phyloP scores from a whole-genome alignment of 192 early-diverging fungal genomes.

The Phycomyces nitens region DNA sequence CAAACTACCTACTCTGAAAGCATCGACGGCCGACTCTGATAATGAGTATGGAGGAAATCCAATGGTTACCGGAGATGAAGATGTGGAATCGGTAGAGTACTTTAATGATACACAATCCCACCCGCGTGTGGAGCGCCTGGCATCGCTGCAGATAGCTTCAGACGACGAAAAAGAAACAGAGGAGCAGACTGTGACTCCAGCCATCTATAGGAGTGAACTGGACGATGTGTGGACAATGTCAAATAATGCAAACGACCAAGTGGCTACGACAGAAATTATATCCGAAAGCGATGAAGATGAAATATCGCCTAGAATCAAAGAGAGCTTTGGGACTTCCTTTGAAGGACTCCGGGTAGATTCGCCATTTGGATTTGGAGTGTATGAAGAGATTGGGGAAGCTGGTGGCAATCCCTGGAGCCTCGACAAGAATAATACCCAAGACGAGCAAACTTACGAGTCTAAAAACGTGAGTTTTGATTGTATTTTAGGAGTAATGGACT shows the following conservation, averaged over 20 bases:
- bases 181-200: background rate
- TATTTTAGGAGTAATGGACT: background rate
- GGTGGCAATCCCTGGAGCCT: slow-evolving; percentile 24
- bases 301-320: background rate
- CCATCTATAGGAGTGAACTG: slow-evolving; percentile 14
- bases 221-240: slow-evolving; percentile 38
- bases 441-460: background rate
- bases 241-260: slow-evolving; percentile 18
- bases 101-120: slow-evolving; percentile 12
- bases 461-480: background rate
- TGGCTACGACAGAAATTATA: slow-evolving; percentile 28
- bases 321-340: background rate
- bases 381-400: slow-evolving; percentile 44
- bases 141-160: background rate
- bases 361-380: slow-evolving; percentile 18
- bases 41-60: slow-evolving; percentile 36
- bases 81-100: slow-evolving; percentile 36
- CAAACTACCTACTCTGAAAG: background rate
- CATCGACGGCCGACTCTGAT: slow-evolving; percentile 18
- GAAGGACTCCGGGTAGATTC: background rate
- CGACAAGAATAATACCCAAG: background rate
- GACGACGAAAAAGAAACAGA: slow-evolving; percentile 5
- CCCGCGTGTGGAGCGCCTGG: background rate
- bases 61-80: slow-evolving; percentile 53
- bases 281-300: slow-evolving; percentile 23